Evolutionary conservation across 1,284 basidiomycete genomes (phyloP), one percentile per base, ranked within the genome.

Genomic region (Cryptococcus sp.): DNA sequence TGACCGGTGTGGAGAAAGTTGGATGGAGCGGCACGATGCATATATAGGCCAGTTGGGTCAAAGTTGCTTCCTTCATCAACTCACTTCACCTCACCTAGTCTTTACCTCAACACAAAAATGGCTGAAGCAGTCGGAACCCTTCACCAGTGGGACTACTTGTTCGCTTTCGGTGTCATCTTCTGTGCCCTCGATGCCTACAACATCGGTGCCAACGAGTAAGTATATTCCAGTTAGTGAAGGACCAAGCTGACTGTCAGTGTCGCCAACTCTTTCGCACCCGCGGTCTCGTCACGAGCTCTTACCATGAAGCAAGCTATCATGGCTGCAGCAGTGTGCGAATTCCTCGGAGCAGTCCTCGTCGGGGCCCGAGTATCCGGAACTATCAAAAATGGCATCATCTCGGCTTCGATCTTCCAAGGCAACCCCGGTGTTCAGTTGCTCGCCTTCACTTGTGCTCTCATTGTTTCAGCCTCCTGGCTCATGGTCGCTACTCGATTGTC

Each of bases 91-190:
- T 9, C 32, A 9, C 16, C 32, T 16, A 34, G 32, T 34, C 32
- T 9, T 9, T 16, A 34, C 9, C 9, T 9, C 9, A 9, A 34
- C 32, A 34, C 32, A 9, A 34, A 9, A 31, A 32, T n/a, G n/a
- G n/a, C n/a, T n/a, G n/a, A n/a, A n/a, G n/a, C n/a, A n/a, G 86
- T 79, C 54, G 76, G 85, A 80, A 56, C 50, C 25, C 59, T 73
- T 32, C 70, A 72, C 52, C 64, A 78, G 50, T 77, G 64, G 56
- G 76, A 77, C 65, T 78, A 77, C 63, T 63, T 78, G 49, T 77
- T 78, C 53, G 76, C 71, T 39, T 70, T 79, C 37, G 72, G 72
- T 32, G 55, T 72, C 40, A 64, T 78, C 44, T 76, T 78, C 59
- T 64, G 70, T 19, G 63, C 67, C 4, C 69, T 79, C 36, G 78